Evolutionary conservation across 129 eudicot species (phyloP).

Genomic region (sunflower (Helianthus annuus)): HanXRQr2.0-SUNRISE NC_035434.2:172474109-172474608

Average conservation of each 20-base stretch:
- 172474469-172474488: constrained; percentile 74
- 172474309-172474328: neutral
- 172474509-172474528: constrained; percentile 76
- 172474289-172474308: neutral
- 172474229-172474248: constrained; percentile 24
- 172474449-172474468: constrained; percentile 73
- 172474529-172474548: constrained; percentile 48
- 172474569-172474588: neutral
- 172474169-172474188: constrained; percentile 73
- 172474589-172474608: neutral
- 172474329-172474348: neutral
- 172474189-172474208: constrained; percentile 73
- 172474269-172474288: neutral
- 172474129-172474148: constrained; percentile 74
- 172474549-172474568: neutral
- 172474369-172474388: constrained; percentile 11
- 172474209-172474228: constrained; percentile 99
- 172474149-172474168: constrained; percentile 89
- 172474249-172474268: neutral
- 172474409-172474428: constrained; percentile 88
- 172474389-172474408: constrained; percentile 99
- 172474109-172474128: constrained; percentile 73
- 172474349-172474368: constrained; percentile 2
- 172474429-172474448: constrained; percentile 94
- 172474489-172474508: constrained; percentile 96